phyloP scores from a whole-genome alignment of 805 yeast species.

The Candida odintsovae region DNA sequence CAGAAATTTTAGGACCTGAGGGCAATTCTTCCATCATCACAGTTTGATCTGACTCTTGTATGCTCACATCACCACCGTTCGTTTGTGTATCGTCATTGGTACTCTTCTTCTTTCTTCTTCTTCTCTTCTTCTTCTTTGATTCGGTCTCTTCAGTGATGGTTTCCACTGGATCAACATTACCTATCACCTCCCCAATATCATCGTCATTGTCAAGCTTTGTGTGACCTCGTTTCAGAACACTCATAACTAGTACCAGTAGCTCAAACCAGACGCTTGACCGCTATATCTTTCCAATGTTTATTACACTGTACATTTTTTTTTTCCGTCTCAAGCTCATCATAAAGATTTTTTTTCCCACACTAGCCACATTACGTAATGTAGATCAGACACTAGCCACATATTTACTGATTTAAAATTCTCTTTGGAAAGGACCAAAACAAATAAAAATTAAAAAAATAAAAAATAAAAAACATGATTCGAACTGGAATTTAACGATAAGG shows the following conservation, averaged over 20 bases:
- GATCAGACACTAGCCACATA: constrained; percentile 6
- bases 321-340: not conserved
- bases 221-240: constrained; percentile 8
- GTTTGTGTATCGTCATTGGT: not conserved
- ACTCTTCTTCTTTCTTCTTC: constrained; percentile 11
- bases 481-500: not conserved
- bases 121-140: constrained; percentile 13
- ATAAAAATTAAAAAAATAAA: not conserved
- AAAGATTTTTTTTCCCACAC: not conserved
- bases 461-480: not conserved
- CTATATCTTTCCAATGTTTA: not conserved
- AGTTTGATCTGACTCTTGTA: constrained; percentile 1
- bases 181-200: not conserved
- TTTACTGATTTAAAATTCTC: not conserved
- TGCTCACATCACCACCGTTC: not conserved
- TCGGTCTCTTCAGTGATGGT: not conserved
- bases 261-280: not conserved
- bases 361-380: not conserved
- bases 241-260: not conserved
- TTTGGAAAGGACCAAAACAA: not conserved
- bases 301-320: not conserved
- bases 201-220: constrained; percentile 7
- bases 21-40: constrained; percentile 1
- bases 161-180: not conserved
- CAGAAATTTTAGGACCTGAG: not conserved